Base-by-base conservation (phyloP, 2,329 filamentous ascomycete genomes). In the Claviceps humidiphila region DNA sequence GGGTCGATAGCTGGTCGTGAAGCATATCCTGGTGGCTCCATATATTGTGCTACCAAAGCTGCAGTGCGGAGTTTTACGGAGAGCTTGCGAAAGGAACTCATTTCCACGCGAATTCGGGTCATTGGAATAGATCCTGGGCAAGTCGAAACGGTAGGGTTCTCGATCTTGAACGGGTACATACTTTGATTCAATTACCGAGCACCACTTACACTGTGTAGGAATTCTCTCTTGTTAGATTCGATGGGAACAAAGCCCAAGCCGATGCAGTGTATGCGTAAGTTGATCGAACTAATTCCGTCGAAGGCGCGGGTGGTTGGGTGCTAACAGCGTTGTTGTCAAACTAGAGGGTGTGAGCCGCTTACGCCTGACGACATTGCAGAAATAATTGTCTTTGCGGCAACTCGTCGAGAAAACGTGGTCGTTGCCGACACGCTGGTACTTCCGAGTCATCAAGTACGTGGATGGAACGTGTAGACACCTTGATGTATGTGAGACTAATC, bases 21-120 rank as follows among this genome's bases (percentile, higher is more conserved):
- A 60, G 78, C 87, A 11, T 96, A 95, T 67, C 74, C 81, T 1
- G 88, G 89, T 49, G 90, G 90, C 30, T 82, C 83, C 65, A 94
- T 95, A 64, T 96, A 96, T 76, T 95, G 90, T 68, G 88, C 89
- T 1, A 90, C 87, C 54, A 96, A 96, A 71, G 88, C 89, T 20
- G 90, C 90, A 1, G 85, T 95, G 52, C 80, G 85, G 60, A 85
- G 78, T 58, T 95, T 95, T 70, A 89, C 87, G 0, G 89, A 95
- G 53, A 78, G 84, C 11, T 69, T 96, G 65, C 77, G 90, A 59
- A 87, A 83, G 66, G 90, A 96, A 71, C 76, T 94, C 54, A 84
- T 96, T 59, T 76, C 85, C 6, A 87, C 84, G 17, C 76, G 86
- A 52, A 87, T 95, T 56, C 75, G 90, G 52, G 76, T 95, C 55